Evolutionary conservation across 1,284 basidiomycete genomes (phyloP).

Genomic region (Ceratobasidium sp.): DNA sequence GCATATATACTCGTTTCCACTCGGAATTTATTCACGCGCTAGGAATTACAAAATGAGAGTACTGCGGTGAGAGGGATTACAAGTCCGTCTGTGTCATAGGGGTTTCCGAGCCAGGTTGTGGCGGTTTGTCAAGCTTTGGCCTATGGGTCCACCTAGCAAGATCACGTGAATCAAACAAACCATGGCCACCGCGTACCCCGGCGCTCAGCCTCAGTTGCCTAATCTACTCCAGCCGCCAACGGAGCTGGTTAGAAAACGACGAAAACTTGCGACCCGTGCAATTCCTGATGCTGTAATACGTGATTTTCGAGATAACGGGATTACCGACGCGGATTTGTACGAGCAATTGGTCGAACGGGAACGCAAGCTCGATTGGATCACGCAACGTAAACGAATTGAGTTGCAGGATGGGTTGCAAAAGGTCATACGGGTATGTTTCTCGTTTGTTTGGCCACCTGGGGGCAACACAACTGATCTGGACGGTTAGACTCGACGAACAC

Average conservation of each 20-base stretch:
- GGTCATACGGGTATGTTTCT: conserved; percentile 50
- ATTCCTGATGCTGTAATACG: conserved; percentile 26
- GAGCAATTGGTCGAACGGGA: conserved; percentile 87
- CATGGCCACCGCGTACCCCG: conserved; percentile 17
- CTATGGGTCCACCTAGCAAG: no score
- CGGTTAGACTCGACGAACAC: conserved; percentile 76
- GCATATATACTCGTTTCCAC: no score
- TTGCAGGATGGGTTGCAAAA: conserved; percentile 77
- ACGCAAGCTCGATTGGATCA: conserved; percentile 93
- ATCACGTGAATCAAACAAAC: not conserved
- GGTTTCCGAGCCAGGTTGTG: not conserved
- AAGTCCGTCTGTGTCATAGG: not conserved
- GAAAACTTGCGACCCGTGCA: conserved; percentile 26
- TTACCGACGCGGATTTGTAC: conserved; percentile 84
- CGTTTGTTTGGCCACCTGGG: not conserved
- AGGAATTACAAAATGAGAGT: no score
- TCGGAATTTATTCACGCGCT: no score
- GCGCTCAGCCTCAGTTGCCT: not conserved
- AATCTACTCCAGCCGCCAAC: conserved; percentile 20
- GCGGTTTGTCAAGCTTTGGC: not conserved
- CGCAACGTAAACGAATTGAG: conserved; percentile 88
- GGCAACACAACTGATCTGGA: not conserved
- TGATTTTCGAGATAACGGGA: conserved; percentile 6
- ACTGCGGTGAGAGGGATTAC: not conserved
- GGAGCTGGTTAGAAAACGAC: conserved; percentile 12